phyloP scores from a whole-genome alignment of 768 basidiomycete genomes.

The Kwoniella europaea region DNA sequence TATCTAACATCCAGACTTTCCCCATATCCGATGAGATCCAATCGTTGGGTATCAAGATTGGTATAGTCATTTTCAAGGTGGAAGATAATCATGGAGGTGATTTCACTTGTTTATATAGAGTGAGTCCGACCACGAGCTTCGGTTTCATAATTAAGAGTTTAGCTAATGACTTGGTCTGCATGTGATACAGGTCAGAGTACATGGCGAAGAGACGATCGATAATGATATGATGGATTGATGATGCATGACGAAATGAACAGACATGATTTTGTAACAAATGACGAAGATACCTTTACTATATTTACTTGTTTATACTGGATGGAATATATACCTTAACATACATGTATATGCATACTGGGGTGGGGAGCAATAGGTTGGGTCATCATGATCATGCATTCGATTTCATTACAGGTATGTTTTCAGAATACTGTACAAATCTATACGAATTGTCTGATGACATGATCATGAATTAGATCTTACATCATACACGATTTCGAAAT shows the following conservation, averaged over 20 bases:
- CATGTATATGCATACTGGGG: too few species aligned
- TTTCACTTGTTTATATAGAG: conserved; percentile 77
- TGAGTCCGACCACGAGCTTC: conserved; percentile 30
- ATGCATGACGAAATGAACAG: not conserved
- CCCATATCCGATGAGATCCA: conserved; percentile 71
- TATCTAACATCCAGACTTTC: conserved; percentile 77
- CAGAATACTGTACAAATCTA: too few species aligned
- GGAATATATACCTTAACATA: too few species aligned
- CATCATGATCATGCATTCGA: too few species aligned
- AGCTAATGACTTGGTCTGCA: not conserved
- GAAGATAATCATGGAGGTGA: conserved; percentile 86
- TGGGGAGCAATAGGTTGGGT: too few species aligned
- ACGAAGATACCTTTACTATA: too few species aligned
- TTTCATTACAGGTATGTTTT: too few species aligned
- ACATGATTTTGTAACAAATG: not conserved
- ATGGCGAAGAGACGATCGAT: not conserved
- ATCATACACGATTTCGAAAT: too few species aligned
- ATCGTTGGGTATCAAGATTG: conserved; percentile 78
- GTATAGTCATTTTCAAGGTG: conserved; percentile 78
- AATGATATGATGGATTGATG: not conserved
- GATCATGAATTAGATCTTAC: too few species aligned
- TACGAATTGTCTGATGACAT: too few species aligned
- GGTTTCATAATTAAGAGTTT: not conserved
- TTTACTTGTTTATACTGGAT: too few species aligned
- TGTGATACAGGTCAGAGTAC: conserved; percentile 8